Percentiles rank a stretch among this genome's conserved stretches.
Evolutionary conservation across 1,139 yeast genomes (phyloP).

Genomic region (Protomyces inundatus): DNA sequence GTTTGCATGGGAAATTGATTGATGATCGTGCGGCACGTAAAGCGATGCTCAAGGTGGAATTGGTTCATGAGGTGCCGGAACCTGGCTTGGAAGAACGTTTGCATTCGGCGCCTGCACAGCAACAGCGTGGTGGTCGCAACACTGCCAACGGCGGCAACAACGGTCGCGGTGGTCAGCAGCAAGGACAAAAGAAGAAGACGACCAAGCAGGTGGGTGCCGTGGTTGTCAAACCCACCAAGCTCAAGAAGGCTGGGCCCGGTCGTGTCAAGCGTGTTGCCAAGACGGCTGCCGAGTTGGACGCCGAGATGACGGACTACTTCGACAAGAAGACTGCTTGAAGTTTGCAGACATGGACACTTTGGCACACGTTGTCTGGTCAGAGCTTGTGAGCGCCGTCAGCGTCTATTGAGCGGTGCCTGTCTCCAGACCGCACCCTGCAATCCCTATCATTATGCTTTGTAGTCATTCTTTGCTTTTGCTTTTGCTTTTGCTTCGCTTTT

Average conservation of each 20-base stretch:
- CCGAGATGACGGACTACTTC: constrained; percentile 80
- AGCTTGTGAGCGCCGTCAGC: too few relatives aligned
- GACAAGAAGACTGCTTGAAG: constrained; percentile 22
- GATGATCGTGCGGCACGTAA: constrained; percentile 58
- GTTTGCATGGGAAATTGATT: constrained; percentile 55
- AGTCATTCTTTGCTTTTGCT: too few relatives aligned
- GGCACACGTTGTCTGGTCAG: too few relatives aligned
- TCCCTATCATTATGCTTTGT: too few relatives aligned
- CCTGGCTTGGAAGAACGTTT: constrained; percentile 24
- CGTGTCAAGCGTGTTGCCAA: constrained; percentile 47
- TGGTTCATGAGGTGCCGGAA: constrained; percentile 7
- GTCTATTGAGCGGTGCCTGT: too few relatives aligned
- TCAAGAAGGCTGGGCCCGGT: constrained; percentile 26
- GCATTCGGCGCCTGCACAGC: constrained; percentile 55
- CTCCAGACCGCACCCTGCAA: too few relatives aligned
- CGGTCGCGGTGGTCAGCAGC: constrained; percentile 18
- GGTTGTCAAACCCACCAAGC: constrained; percentile 22
- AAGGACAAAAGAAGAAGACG: constrained; percentile 44
- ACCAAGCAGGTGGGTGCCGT: constrained; percentile 26
- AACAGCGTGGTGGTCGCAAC: constrained; percentile 69
- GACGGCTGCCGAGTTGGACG: constrained; percentile 84
- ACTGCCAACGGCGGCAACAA: constrained; percentile 39
- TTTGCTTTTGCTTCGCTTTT: too few relatives aligned
- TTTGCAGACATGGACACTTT: too few relatives aligned
- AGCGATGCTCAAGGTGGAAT: constrained; percentile 46